Base-by-base conservation (phyloP, 2,329 filamentous ascomycete species). In the Apiospora malaysiana region DNA sequence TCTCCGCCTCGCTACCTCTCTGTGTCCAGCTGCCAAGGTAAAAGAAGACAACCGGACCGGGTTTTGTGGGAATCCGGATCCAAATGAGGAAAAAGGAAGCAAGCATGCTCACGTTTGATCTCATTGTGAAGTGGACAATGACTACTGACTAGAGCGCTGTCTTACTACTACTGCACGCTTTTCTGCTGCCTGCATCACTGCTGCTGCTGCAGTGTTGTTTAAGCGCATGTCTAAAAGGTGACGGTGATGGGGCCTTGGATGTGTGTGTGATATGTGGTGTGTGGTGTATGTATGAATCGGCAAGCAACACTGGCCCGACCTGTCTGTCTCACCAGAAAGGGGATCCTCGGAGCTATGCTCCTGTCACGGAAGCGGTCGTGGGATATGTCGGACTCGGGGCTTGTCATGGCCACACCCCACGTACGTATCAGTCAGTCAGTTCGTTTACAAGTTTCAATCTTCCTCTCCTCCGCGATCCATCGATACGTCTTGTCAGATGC, bases 291-390 rank as follows among this genome's bases (percentile, higher is more conserved):
- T 63, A 40, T 63, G 56, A 63, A 40, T 63, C 56, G 56, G 32
- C 51, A 32, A 32, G 56, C 56, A 40, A 63, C 56, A 40, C 56
- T 63, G 56, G 56, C 56, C 14, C 32, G 56, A 63, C 56, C 32
- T 63, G 56, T 63, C 56, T 63, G 56, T 63, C 56, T 63, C 56
- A 40, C 56, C 56, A 10, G 56, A 63, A 63, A 63, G 21, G 56
- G 56, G 18, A 37, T 40, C 32, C 32, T 63, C 56, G 56, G 56
- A 63, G 56, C 56, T 40, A 63, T 63, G 56, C 56, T 63, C 56
- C 56, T 63, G 56, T 40, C 32, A 63, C 32, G 56, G 56, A 63
- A 63, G 56, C 32, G 32, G 56, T 63, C 56, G 56, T 37, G 21
- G 56, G 56, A 63, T 21, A 63, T 49, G 27, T 21, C 3, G 27